Evolutionary conservation across 768 basidiomycete species (phyloP), one percentile per base, ranked within the genome.

Genomic region (Holtermannia corniformis): DNA sequence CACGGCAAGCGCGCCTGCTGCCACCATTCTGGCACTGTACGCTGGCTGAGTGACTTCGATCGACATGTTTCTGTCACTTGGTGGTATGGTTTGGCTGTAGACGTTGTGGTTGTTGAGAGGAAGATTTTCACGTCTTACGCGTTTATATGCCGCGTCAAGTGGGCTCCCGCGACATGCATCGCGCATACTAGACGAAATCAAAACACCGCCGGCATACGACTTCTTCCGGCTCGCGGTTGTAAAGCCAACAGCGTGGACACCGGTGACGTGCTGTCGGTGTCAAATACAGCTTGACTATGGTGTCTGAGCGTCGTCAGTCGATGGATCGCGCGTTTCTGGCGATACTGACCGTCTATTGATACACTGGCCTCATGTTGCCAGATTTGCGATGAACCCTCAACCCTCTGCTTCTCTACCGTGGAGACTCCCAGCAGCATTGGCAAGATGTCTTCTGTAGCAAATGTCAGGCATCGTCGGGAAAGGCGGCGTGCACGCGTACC

Each of bases 221-320:
- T 16, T 82, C 77, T 12, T 75, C 69, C 40, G 75, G 67, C 11
- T 68, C 59, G 13, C 83, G 77, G 1, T 81, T 82, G 66, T 78
- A 84, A 4, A 81, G 84, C 90, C 92, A 95, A 70, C 93, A 97
- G 14, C 92, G 80, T 21, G 90, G 87, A 68, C 93, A 97, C 69
- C 93, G 92, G 20, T 75, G 64, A 48, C 72, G 55, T 3, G 70
- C 73, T 11, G 87, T 80, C 14, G 86, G 84, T 16, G 51, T 56
- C 10, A 72, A 51, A 3, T 46, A 45, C 20, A 70, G 45, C 1
- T 37, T 72, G 0, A 70, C 73, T 7, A 7, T 16, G 32, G 10
- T 16, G 16, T 16, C 32, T 37, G 32, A 7, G 7, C 2, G 82
- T 53, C 12, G n/a, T n/a, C n/a, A n/a, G n/a, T n/a, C n/a, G n/a